Base-by-base conservation (phyloP, 805 yeast genomes). In the Nakazawaea ernobii region DNA sequence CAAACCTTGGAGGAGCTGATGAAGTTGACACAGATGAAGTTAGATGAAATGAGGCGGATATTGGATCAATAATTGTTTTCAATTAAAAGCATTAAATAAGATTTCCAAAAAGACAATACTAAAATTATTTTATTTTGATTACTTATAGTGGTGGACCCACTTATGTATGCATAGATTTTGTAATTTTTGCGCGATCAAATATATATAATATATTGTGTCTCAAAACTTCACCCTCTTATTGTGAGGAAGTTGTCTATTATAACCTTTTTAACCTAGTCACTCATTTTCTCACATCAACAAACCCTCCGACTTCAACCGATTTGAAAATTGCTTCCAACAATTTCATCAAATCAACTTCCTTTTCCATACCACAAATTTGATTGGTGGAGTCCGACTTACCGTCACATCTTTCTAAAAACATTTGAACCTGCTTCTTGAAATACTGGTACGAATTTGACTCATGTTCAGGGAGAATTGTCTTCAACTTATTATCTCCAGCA, bases 1-100 rank as follows among this genome's bases (percentile, higher is more conserved):
- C 79, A 75, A 55, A 79, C 77, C 46, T 50, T 77, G 17, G 59
- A 63, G 38, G 81, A 78, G 53, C 68, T 75, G 40, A 67, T 79
- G 15, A 60, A 59, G 39, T 59, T 76, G 36, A 67, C 79, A 35
- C 75, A 74, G 54, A 46, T 58, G 49, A 63, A 76, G 45, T 55
- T 77, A 39, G 66, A 67, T 27, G 62, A 62, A 14, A 55, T 74
- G 42, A 59, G 50, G 28, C 27, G 40, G 11, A 6, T 46, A 30
- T 27, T 46, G 17, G 46, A 35, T 24, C 14, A 40, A 7, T 29
- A 17, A 35, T 26, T 8, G 32, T 27, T 4, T 13, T 13, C 2
- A 4, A 3, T 33, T 13, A 8, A 4, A 11, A 30, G n/a, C n/a
- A 30, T 30, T 30, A 11, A 30, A 11, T 11, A 10, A 11, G n/a